Base-by-base conservation (phyloP, 495 filamentous ascomycete genomes). In the Letharia columbiana region DNA sequence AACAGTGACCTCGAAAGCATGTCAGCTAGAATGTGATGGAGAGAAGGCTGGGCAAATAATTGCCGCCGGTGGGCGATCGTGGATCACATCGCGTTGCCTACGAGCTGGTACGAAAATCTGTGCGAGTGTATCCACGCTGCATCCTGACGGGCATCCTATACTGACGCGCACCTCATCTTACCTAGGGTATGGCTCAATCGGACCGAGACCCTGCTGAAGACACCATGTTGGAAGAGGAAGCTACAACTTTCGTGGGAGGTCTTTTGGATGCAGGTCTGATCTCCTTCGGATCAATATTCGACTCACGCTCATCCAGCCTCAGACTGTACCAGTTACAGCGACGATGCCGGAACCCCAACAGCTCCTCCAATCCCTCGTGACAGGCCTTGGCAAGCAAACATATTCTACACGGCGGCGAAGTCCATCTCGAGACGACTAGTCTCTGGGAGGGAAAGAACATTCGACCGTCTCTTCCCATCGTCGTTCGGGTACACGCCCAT, bases 401-500 rank as follows among this genome's bases (percentile, higher is more conserved):
- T 28, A 9, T 50, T 64, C 12, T 23, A 57, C 31, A 50, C 58
- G 18, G 33, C 42, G 28, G 63, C 33, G 42, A 50, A 39, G 18
- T 39, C 63, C 63, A 41, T 58, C 33, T 65, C 56, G 33, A 65
- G 33, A 37, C 15, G 56, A 45, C 39, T 49, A 28, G 31, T 37
- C 12, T 49, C 56, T 28, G 60, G 63, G 63, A 39, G 41, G 33
- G 42, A 35, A 65, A 45, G 33, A 50, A 31, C 58, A 6, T 9
- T 47, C 28, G 42, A 65, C 12, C 41, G 8, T 60, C 39, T 65
- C 42, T 59, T 44, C 28, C 41, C 63, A 45, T 65, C 63, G 17
- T 60, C 63, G 0, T 59, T 65, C 54, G 17, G 41, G n/a, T 65
- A 65, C 33, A 60, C 63, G 20, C 52, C 63, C 33, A 65, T 65